Conservation (phyloP, 2,329 filamentous ascomycete genomes). For the Colletotrichum costaricense region DNA sequence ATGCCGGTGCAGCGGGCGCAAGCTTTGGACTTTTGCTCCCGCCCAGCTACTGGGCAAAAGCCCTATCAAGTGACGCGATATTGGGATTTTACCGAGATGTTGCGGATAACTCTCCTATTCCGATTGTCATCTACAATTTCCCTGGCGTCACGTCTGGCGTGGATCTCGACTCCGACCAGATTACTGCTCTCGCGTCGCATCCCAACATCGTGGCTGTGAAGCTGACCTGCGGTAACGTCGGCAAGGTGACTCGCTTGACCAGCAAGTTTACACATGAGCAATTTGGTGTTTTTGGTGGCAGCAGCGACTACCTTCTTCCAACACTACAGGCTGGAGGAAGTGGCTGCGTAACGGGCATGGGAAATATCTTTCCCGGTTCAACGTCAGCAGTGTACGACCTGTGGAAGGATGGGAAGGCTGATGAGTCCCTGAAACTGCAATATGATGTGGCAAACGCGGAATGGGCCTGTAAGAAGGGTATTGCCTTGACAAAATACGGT, state of each 20-base stretch:
- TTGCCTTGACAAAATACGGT: conserved; percentile 59
- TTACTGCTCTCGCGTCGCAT: conserved; percentile 58
- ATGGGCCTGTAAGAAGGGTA: conserved; percentile 61
- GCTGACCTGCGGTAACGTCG: conserved; percentile 61
- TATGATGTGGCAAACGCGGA: conserved; percentile 58
- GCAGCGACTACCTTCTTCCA: conserved; percentile 55
- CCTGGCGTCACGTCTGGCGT: conserved; percentile 38
- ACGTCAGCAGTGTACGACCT: conserved; percentile 53
- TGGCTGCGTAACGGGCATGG: conserved; percentile 58
- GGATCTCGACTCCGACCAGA: conserved; percentile 39
- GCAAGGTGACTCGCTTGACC: conserved; percentile 65
- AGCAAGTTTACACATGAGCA: conserved; percentile 49
- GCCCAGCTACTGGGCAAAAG: conserved; percentile 74
- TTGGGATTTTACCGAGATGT: conserved; percentile 72
- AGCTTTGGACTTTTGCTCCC: conserved; percentile 76
- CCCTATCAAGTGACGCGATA: conserved; percentile 68
- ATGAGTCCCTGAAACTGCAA: conserved; percentile 53
- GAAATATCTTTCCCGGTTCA: conserved; percentile 57
- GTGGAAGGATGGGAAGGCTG: conserved; percentile 49
- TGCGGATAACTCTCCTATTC: conserved; percentile 58
- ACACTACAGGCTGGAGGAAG: conserved; percentile 51
- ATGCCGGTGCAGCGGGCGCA: conserved; percentile 72
- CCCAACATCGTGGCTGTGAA: conserved; percentile 73
- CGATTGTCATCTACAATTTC: conserved; percentile 41
- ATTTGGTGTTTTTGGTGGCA: conserved; percentile 57